phyloP scores from a whole-genome alignment of 2,329 filamentous ascomycete genomes.

The Aspergillus nomiae region DNA sequence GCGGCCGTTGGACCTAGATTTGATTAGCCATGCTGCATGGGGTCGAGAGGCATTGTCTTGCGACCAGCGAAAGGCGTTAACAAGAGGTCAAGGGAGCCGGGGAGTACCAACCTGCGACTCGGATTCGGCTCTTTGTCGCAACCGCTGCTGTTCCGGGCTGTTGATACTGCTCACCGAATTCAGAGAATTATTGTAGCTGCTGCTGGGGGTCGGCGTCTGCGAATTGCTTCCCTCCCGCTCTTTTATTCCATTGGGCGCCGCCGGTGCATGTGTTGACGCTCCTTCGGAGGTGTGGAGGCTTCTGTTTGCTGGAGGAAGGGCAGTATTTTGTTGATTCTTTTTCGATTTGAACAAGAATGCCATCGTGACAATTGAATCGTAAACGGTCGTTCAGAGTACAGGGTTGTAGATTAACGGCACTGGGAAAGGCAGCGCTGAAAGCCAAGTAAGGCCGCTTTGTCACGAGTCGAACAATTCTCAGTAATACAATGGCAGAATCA shows the following conservation, averaged over 20 bases:
- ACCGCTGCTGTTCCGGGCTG: slow-evolving; percentile 66
- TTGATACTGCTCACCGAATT: slow-evolving; percentile 67
- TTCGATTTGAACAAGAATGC: slow-evolving; percentile 83
- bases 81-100: neutral
- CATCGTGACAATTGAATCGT: slow-evolving; percentile 56
- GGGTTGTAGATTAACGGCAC: slow-evolving; percentile 13
- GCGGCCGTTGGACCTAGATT: slow-evolving; percentile 30
- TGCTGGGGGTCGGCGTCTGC: slow-evolving; percentile 71
- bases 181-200: slow-evolving; percentile 66
- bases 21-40: slow-evolving; percentile 4
- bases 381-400: slow-evolving; percentile 35
- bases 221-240: slow-evolving; percentile 37
- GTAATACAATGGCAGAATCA: slow-evolving; percentile 3
- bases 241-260: slow-evolving; percentile 51
- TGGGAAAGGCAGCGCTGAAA: slow-evolving; percentile 6
- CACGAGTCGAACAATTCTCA: neutral
- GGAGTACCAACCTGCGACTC: slow-evolving; percentile 55
- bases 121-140: slow-evolving; percentile 57
- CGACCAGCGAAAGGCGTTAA: neutral
- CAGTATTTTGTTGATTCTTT: slow-evolving; percentile 64
- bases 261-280: slow-evolving; percentile 41
- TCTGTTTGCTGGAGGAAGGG: slow-evolving; percentile 56
- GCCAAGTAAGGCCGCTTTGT: neutral
- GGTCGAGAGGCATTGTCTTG: neutral
- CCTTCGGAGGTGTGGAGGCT: slow-evolving; percentile 61